Percentiles rank a stretch among this genome's conserved stretches.
phyloP scores from a whole-genome alignment of 768 basidiomycete species.

The Mrakia gelida region DNA sequence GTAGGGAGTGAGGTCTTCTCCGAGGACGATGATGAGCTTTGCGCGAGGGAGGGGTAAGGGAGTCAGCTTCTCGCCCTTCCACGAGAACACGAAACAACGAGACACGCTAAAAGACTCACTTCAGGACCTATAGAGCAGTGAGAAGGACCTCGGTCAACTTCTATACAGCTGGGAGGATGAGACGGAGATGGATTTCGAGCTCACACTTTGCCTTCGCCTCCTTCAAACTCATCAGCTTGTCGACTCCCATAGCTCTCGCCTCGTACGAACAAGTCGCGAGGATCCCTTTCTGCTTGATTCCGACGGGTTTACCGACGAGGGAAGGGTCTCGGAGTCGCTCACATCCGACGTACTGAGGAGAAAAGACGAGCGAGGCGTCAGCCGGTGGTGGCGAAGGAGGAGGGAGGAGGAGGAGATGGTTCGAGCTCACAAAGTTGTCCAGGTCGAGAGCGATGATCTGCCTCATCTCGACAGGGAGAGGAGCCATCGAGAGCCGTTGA shows the following conservation, averaged over 20 bases:
- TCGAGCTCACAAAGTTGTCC: conserved; percentile 35
- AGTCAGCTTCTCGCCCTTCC: neutral
- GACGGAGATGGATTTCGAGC: neutral
- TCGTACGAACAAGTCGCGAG: conserved; percentile 37
- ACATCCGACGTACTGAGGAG: conserved; percentile 13
- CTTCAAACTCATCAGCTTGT: conserved; percentile 34
- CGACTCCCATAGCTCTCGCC: conserved; percentile 36
- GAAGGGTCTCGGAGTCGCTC: conserved; percentile 35
- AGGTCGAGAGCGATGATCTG: conserved; percentile 36
- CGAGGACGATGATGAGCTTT: conserved; percentile 36
- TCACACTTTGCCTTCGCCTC: conserved; percentile 32
- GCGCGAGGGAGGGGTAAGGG: conserved; percentile 15
- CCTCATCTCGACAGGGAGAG: neutral
- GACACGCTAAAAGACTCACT: neutral
- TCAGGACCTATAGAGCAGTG: neutral
- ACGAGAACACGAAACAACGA: neutral
- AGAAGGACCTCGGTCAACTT: neutral
- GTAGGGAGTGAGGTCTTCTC: conserved; percentile 38
- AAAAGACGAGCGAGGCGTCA: neutral
- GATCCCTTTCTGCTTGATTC: conserved; percentile 35
- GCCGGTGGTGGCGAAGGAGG: neutral
- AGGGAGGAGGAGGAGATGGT: neutral
- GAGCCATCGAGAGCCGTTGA: neutral
- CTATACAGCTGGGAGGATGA: neutral
- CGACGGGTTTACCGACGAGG: conserved; percentile 35